Evolutionary conservation across 139 green algal genomes (phyloP).

Genomic region (Yamagishiella unicocca): DNA sequence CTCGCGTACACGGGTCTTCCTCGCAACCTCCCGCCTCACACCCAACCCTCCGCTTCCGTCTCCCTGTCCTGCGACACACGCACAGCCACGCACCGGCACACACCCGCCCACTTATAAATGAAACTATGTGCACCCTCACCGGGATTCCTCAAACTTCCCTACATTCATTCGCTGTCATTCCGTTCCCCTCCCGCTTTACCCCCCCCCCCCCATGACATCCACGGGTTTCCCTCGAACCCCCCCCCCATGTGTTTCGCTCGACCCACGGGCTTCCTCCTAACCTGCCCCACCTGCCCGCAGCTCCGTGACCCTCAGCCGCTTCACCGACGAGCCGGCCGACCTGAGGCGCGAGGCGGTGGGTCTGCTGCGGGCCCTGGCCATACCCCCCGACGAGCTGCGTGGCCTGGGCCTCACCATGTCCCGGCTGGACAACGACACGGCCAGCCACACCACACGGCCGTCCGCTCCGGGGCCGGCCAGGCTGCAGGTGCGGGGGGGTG

Average conservation of each 20-base stretch:
- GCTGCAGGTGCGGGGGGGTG: constrained; percentile 32
- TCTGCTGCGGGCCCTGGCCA: constrained; percentile 70
- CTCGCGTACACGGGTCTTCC: no score
- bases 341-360: constrained; percentile 57
- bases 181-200: background rate
- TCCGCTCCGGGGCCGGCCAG: constrained; percentile 47
- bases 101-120: no score
- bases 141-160: no score
- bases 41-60: no score
- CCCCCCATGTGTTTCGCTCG: background rate
- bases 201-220: background rate
- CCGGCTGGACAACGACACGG: constrained; percentile 64
- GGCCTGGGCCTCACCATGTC: constrained; percentile 85
- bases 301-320: constrained; percentile 54
- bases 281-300: constrained; percentile 56
- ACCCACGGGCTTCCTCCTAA: background rate
- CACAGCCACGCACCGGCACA: no score
- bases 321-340: constrained; percentile 49
- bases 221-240: no score
- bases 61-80: no score
- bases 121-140: no score
- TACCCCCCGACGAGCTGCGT: constrained; percentile 76
- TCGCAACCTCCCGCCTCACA: no score
- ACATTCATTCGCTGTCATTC: no score
- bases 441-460: constrained; percentile 44